phyloP scores from a whole-genome alignment of 305 asterid genomes.

The Plantago coronopus region DNA sequence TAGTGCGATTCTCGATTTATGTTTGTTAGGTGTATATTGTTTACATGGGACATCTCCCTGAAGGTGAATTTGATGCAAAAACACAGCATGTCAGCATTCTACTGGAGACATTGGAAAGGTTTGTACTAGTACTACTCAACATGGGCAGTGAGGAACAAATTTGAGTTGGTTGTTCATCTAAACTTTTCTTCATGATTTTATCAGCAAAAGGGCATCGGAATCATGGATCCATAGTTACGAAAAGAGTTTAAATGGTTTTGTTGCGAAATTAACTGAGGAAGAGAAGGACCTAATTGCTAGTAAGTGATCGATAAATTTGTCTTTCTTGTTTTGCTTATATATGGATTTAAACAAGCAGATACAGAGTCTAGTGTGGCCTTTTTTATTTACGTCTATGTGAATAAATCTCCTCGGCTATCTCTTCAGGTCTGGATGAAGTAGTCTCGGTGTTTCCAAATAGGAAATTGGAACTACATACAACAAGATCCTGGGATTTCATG shows the following conservation, averaged over 20 bases:
- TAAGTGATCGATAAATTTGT: conserved; percentile 21
- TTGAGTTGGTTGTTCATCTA: not conserved
- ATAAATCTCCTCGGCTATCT: not conserved
- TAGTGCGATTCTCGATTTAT: not conserved
- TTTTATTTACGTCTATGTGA: not conserved
- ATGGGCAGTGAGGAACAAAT: not conserved
- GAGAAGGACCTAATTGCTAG: conserved; percentile 50
- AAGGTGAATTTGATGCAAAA: conserved; percentile 31
- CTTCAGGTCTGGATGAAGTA: conserved; percentile 51
- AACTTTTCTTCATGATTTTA: not conserved
- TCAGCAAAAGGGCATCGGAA: conserved; percentile 42
- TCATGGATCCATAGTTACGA: conserved; percentile 56
- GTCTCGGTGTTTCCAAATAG: conserved; percentile 62
- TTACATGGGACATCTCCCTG: conserved; percentile 47
- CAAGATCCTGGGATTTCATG: conserved; percentile 80
- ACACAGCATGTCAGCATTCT: not conserved
- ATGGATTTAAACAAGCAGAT: not conserved
- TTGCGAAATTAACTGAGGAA: conserved; percentile 44
- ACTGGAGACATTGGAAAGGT: not conserved
- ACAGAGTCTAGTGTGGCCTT: no score
- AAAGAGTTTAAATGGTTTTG: conserved; percentile 67
- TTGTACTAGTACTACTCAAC: not conserved
- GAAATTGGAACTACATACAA: conserved; percentile 52
- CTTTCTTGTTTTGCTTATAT: not conserved
- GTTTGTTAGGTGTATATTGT: conserved; percentile 33